These are phyloP conservation scores for Tolypocladium cylindrosporum DNA, from an alignment of 2,329 filamentous ascomycete species.

Conservation along the genomic window DNA sequence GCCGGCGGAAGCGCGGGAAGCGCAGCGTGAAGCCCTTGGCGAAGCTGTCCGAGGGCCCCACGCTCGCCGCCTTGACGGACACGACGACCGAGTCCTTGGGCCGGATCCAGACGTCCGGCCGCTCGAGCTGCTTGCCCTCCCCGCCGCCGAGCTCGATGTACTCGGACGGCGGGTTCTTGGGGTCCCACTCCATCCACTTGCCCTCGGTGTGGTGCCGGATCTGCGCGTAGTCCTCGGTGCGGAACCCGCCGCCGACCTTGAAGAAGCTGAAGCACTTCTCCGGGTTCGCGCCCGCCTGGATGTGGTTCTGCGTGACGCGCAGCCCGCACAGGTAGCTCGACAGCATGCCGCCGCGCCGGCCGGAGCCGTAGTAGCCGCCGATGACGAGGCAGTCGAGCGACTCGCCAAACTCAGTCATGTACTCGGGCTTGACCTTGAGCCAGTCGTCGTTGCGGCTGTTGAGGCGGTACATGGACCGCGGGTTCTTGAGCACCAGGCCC, in stretches of 20 bases:
- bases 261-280: constrained; percentile 91
- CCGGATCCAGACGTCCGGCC: constrained; percentile 87
- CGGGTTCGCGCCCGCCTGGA: constrained; percentile 46
- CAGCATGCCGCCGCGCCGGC: constrained; percentile 69
- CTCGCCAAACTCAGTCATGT: constrained; percentile 94
- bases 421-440: constrained; percentile 98
- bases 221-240: constrained; percentile 71
- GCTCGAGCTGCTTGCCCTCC: constrained; percentile 59
- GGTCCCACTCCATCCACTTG: constrained; percentile 85
- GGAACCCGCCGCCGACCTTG: constrained; percentile 94
- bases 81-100: constrained; percentile 81
- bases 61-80: constrained; percentile 77
- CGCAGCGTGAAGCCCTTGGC: constrained; percentile 67
- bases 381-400: constrained; percentile 83
- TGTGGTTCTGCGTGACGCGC: constrained; percentile 59
- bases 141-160: constrained; percentile 77
- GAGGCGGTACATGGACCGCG: constrained; percentile 72
- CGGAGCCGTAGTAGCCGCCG: constrained; percentile 87
- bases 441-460: constrained; percentile 92
- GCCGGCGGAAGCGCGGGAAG: constrained; percentile 78
- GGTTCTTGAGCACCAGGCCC: constrained; percentile 89
- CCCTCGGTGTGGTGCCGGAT: constrained; percentile 78
- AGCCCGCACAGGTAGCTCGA: constrained; percentile 89
- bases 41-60: constrained; percentile 68
- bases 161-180: constrained; percentile 61